phyloP scores from a whole-genome alignment of 768 basidiomycete genomes.

The Suillus tomentosus region DNA sequence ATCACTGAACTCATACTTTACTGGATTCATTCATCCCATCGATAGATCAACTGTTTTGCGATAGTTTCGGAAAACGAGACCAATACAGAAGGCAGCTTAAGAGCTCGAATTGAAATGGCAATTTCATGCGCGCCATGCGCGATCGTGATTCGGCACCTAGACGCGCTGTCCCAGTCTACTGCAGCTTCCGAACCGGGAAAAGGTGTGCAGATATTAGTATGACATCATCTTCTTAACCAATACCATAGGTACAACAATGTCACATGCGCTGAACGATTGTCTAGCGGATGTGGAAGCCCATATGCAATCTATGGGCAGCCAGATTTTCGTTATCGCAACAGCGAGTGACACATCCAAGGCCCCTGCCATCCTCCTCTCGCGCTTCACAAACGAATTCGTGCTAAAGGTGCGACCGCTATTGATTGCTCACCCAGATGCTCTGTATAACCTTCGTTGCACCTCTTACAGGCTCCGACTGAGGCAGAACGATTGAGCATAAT shows the following conservation, averaged over 20 bases:
- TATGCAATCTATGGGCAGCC: slow-evolving; percentile 65
- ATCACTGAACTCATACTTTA: neutral
- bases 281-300: slow-evolving; percentile 48
- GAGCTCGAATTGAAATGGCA: slow-evolving; percentile 77
- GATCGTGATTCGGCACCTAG: slow-evolving; percentile 75
- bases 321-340: slow-evolving; percentile 76
- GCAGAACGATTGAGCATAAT: slow-evolving; percentile 53
- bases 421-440: neutral
- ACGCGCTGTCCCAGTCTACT: slow-evolving; percentile 73
- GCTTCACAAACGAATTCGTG: slow-evolving; percentile 84
- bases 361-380: slow-evolving; percentile 59
- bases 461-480: slow-evolving; percentile 76
- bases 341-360: slow-evolving; percentile 67
- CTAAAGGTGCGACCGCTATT: slow-evolving; percentile 56
- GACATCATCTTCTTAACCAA: slow-evolving; percentile 6
- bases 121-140: slow-evolving; percentile 81
- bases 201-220: slow-evolving; percentile 41
- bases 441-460: neutral
- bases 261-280: slow-evolving; percentile 62
- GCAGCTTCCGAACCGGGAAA: slow-evolving; percentile 65
- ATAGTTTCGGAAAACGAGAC: slow-evolving; percentile 74
- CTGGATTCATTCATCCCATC: neutral
- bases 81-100: slow-evolving; percentile 73
- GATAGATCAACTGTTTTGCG: slow-evolving; percentile 84
- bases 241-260: slow-evolving; percentile 56